These are phyloP conservation scores for Arachnomyces sp. DNA, from an alignment of 2,329 filamentous ascomycete genomes.

Conservation along the genomic window DNA sequence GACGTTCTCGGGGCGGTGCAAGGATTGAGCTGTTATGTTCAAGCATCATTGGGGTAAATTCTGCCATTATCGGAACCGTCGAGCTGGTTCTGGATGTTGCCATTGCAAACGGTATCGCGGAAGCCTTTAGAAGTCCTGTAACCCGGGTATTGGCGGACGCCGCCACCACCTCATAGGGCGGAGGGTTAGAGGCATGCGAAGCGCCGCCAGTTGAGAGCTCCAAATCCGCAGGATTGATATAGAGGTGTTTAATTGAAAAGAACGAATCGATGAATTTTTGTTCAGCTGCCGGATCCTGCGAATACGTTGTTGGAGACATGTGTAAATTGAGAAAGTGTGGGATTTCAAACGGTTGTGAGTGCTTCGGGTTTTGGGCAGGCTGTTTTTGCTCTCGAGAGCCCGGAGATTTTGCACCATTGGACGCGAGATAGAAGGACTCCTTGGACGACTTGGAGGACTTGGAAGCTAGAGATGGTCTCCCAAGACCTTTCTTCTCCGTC, in stretches of 20 bases:
- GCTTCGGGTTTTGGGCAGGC: constrained; percentile 16
- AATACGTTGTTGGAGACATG: constrained; percentile 3
- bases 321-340: too few relatives aligned
- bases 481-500: constrained; percentile 16
- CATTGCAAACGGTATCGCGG: constrained; percentile 27
- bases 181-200: constrained; percentile 33
- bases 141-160: constrained; percentile 36
- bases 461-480: constrained; percentile 17
- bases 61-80: constrained; percentile 34
- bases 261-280: constrained; percentile 18
- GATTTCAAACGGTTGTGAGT: constrained; percentile 15
- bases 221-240: constrained; percentile 33
- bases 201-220: constrained; percentile 28
- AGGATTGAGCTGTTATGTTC: constrained; percentile 25
- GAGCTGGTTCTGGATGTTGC: constrained; percentile 24
- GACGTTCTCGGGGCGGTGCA: constrained; percentile 21
- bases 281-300: constrained; percentile 10
- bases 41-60: constrained; percentile 35
- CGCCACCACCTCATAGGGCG: constrained; percentile 36
- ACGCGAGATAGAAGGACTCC: constrained; percentile 17
- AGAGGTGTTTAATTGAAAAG: constrained; percentile 23
- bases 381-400: constrained; percentile 32
- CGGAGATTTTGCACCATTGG: constrained; percentile 25
- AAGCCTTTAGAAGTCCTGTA: constrained; percentile 32
- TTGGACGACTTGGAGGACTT: constrained; percentile 23